Evolutionary conservation across 176 grass and related monocot species (phyloP).

Genomic region (Raddia distichophylla): DNA sequence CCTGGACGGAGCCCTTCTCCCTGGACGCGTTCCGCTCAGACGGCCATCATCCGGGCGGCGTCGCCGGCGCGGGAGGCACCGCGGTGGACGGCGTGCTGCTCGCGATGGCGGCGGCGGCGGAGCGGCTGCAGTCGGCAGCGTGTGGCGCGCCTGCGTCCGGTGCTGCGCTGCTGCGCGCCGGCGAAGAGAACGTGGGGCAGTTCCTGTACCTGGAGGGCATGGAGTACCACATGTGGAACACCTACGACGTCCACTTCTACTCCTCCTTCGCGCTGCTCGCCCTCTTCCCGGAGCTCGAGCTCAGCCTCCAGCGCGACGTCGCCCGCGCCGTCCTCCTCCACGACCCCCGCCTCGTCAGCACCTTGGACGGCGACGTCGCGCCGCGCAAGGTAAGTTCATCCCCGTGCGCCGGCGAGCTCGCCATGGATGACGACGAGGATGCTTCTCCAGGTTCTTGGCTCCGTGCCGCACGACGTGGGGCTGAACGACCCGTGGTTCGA

Average conservation of each 20-base stretch:
- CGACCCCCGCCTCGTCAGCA: conserved; percentile 56
- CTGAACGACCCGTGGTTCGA: conserved; percentile 77
- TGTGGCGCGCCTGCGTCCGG: conserved; percentile 62
- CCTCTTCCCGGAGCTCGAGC: conserved; percentile 76
- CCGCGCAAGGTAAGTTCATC: conserved; percentile 32
- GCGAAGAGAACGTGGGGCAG: conserved; percentile 86
- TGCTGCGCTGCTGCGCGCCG: conserved; percentile 49
- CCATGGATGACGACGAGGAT: neutral
- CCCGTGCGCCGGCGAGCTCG: no score
- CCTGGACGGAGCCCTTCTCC: conserved; percentile 47
- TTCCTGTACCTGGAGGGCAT: conserved; percentile 90
- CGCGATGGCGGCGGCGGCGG: conserved; percentile 51
- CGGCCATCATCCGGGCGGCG: neutral
- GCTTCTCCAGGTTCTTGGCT: conserved; percentile 52
- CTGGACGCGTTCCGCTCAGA: conserved; percentile 28
- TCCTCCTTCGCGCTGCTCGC: conserved; percentile 68
- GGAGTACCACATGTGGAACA: conserved; percentile 94
- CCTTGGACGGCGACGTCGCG: conserved; percentile 44
- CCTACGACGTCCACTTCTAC: conserved; percentile 98
- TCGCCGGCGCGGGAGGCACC: neutral
- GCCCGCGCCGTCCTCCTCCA: conserved; percentile 75
- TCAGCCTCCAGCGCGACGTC: conserved; percentile 84
- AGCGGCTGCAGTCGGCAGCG: conserved; percentile 36
- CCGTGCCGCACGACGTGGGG: conserved; percentile 87
- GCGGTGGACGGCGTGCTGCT: conserved; percentile 45